Evolutionary conservation across 768 basidiomycete species (phyloP).

Genomic region (Calocybe gangraenosa): DNA sequence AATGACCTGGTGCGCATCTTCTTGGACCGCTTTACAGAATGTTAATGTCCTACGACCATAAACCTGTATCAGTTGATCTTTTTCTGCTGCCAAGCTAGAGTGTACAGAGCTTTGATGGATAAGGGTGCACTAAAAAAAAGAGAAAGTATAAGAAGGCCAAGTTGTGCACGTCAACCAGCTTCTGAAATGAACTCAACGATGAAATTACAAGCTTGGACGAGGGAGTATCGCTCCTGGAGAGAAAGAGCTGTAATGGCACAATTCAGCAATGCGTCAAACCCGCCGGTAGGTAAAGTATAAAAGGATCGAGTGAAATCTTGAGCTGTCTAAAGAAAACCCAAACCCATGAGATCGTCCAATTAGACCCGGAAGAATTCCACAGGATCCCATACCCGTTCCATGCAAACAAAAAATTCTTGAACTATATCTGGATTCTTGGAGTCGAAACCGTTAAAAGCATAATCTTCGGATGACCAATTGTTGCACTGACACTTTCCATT

Average conservation of each 20-base stretch:
- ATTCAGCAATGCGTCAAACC: constrained; percentile 60
- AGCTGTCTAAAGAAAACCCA: constrained; percentile 25
- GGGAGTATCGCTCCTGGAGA: constrained; percentile 74
- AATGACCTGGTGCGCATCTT: too few species aligned
- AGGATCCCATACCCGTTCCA: constrained; percentile 57
- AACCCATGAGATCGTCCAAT: background rate
- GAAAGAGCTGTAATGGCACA: constrained; percentile 60
- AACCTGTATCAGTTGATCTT: constrained; percentile 35
- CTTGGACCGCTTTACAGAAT: constrained; percentile 24
- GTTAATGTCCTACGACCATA: constrained; percentile 60
- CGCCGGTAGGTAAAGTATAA: constrained; percentile 52
- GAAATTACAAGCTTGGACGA: constrained; percentile 79
- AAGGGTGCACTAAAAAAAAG: constrained; percentile 57
- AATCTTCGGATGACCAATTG: too few species aligned
- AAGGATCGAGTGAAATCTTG: constrained; percentile 54
- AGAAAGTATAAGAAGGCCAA: constrained; percentile 3
- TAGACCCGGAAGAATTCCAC: background rate
- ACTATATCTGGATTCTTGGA: constrained; percentile 86
- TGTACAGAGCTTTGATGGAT: constrained; percentile 63
- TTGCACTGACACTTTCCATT: constrained; percentile 61
- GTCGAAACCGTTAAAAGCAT: too few species aligned
- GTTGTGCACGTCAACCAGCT: background rate
- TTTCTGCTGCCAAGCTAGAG: constrained; percentile 55
- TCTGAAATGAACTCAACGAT: constrained; percentile 45
- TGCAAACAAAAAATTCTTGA: constrained; percentile 81